Evolutionary conservation across 108 stramenopile species (phyloP).

Genomic region (Aurantiochytrium sp.): DNA sequence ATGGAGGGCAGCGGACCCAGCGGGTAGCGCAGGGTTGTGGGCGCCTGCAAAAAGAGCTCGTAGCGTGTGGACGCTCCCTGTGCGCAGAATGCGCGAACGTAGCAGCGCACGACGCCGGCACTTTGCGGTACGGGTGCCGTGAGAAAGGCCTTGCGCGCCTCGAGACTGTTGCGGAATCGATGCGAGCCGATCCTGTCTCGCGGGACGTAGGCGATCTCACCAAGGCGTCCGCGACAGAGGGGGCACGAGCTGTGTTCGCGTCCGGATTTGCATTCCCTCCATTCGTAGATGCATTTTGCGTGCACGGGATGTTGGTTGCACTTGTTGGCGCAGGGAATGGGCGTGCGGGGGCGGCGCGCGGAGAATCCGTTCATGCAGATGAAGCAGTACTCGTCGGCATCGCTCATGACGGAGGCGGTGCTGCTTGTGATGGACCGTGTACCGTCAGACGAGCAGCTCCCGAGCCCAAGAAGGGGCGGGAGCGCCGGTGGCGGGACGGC

Average conservation of each 20-base stretch:
- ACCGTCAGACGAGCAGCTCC: background rate
- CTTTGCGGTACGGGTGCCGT: background rate
- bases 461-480: background rate
- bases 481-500: background rate
- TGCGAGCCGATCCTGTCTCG: slow-evolving; percentile 2
- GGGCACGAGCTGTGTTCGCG: background rate
- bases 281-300: slow-evolving; percentile 10
- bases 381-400: slow-evolving; percentile 9
- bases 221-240: background rate
- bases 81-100: background rate
- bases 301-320: slow-evolving; percentile 12
- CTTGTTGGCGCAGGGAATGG: background rate
- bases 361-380: background rate
- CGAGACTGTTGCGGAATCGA: background rate
- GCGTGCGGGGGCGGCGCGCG: background rate
- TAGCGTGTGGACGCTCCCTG: background rate
- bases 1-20: background rate
- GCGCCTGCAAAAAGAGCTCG: background rate
- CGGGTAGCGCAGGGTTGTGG: slow-evolving; percentile 15
- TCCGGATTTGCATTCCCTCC: background rate
- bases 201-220: background rate
- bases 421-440: background rate
- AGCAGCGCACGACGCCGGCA: slow-evolving; percentile 15
- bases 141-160: background rate
- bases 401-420: background rate